Percentiles rank a stretch among this genome's conserved stretches.
phyloP scores from a whole-genome alignment of 2,329 filamentous ascomycete species.

The Thielaviopsis punctulata region DNA sequence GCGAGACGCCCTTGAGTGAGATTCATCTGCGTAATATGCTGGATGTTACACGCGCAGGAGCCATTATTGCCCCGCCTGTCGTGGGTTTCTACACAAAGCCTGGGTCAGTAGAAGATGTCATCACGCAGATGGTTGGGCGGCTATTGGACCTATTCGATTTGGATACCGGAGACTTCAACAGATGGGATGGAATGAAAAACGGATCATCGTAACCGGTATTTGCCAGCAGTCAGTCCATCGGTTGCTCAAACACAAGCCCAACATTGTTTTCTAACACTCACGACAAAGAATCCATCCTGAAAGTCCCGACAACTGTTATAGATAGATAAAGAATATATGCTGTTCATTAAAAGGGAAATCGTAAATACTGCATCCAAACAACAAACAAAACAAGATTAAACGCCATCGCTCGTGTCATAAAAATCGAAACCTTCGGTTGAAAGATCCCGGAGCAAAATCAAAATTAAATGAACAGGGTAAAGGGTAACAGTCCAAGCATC shows the following conservation, averaged over 20 bases:
- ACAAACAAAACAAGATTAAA: conserved; percentile 9
- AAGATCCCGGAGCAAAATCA: neutral
- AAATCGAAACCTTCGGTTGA: neutral
- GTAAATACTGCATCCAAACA: conserved; percentile 1
- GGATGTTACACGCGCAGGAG: conserved; percentile 20
- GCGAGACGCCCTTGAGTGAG: conserved; percentile 30
- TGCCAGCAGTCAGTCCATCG: no score
- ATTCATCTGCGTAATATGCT: conserved; percentile 31
- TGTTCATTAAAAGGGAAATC: neutral
- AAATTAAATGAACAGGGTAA: neutral
- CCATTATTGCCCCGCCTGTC: conserved; percentile 28
- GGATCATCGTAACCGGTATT: neutral
- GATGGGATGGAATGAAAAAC: conserved; percentile 20
- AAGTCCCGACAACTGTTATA: neutral
- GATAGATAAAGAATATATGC: no score
- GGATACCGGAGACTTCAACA: conserved; percentile 23
- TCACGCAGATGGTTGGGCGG: conserved; percentile 28
- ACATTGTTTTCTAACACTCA: no score
- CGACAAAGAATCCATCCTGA: neutral
- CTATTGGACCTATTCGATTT: conserved; percentile 28
- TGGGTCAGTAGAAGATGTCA: conserved; percentile 22
- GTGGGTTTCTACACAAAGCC: conserved; percentile 27
- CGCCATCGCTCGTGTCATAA: conserved; percentile 4
- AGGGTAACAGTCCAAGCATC: neutral
- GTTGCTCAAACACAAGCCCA: neutral